Evolutionary conservation across 257 asterid genomes (phyloP), one percentile per base, ranked within the genome.

Genomic region (Paulownia fortunei): DNA sequence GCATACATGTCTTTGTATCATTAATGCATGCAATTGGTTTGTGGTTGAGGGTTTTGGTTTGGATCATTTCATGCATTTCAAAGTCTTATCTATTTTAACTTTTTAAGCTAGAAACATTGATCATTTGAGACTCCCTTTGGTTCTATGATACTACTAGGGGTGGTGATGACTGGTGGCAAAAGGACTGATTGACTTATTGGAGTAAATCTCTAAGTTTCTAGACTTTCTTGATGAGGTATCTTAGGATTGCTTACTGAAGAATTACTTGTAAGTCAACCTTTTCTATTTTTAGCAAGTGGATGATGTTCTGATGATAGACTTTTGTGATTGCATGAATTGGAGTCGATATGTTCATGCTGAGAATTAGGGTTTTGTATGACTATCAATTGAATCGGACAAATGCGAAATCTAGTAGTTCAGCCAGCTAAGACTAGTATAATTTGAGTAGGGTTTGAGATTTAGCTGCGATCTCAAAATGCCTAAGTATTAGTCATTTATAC

Each of bases 11-110:
- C 60, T 56, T 24, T 42, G 41, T 58, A 64, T 47, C 30, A 67
- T 51, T 61, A 77, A 84, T 54, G 49, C 42, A 2, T 51, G 46
- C 73, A 19, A 10, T 19, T 78, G 24, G 88, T 81, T 84, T 69
- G 80, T 15, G 24, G 88, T 84, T 84, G 87, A 74, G 77, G 18
- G 47, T 36, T 60, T 55, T 66, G 79, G 77, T 67, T 54, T 74
- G 81, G 83, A 55, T 39, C 8, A 58, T 65, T 52, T 66, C 44
- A 42, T 76, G 60, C 34, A 72, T 73, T 69, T 47, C 23, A 23
- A 34, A 44, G 62, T 58, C 76, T 18, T 54, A 15, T 12, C n/a
- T 72, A 6, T 47, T 2, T 60, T 30, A n/a, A n/a, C n/a, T n/a
- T 42, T 58, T 72, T 23, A 24, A 32, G 9, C 3, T 8, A 47